phyloP scores from a whole-genome alignment of 257 asterid genomes.

The Solanum virginianum region DNA sequence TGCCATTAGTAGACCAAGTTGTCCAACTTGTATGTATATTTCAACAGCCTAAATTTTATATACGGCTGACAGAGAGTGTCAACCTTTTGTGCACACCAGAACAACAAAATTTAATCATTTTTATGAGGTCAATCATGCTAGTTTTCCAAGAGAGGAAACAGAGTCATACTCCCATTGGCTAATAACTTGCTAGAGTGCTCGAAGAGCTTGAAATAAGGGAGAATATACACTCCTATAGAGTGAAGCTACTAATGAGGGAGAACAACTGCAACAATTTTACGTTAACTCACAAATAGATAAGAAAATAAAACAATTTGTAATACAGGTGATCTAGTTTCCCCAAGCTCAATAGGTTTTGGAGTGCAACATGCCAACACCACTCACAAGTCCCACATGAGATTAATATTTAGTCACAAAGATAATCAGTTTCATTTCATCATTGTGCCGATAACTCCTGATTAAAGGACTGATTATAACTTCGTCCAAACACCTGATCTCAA shows the following conservation, averaged over 20 bases:
- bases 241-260: not conserved
- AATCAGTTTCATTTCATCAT: not conserved
- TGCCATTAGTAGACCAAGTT: not conserved
- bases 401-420: not conserved
- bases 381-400: not conserved
- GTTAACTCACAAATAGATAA: not conserved
- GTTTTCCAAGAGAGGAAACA: not conserved
- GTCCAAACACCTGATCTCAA: not conserved
- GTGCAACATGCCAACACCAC: not conserved
- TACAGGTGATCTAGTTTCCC: not conserved
- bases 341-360: not conserved
- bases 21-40: not conserved
- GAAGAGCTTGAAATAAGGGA: not conserved
- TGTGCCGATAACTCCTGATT: not conserved
- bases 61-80: not conserved
- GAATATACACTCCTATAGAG: not conserved
- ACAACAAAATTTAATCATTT: not conserved
- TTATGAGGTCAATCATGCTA: not conserved
- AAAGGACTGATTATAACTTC: not conserved
- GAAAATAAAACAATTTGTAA: not conserved
- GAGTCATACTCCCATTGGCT: not conserved
- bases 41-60: not conserved
- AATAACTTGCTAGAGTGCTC: not conserved
- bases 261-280: not conserved
- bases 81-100: not conserved